phyloP scores from a whole-genome alignment of 139 green algal species.

The Chlamydomonas incerta region DNA sequence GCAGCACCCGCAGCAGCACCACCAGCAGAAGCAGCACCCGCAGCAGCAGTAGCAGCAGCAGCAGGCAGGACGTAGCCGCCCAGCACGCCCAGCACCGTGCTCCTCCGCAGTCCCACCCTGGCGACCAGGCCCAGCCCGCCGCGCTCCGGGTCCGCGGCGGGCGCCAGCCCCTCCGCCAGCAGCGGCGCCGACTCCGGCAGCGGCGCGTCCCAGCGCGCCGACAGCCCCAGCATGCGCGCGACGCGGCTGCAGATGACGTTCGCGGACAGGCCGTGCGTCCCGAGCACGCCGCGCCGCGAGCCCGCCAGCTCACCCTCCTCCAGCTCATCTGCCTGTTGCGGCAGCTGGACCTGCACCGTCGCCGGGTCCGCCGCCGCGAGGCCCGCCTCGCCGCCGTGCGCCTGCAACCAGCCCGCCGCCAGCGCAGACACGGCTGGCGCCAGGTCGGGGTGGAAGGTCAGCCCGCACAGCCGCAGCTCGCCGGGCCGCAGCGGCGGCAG shows the following conservation, averaged over 20 bases:
- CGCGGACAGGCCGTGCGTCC: background rate
- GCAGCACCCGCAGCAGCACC: no score
- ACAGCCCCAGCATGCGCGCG: background rate
- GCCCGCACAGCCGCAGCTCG: conserved; percentile 32
- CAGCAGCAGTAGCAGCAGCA: no score
- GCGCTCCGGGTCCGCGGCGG: background rate
- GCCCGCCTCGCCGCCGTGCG: background rate
- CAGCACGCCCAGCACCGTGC: background rate
- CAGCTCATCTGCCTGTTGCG: background rate
- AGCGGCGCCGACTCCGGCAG: background rate
- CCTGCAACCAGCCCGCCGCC: background rate
- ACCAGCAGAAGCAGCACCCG: no score
- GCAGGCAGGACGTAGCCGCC: background rate
- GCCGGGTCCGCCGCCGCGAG: background rate
- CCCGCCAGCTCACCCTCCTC: background rate
- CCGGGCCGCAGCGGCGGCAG: conserved; percentile 3
- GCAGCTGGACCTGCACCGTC: background rate
- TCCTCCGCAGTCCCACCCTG: background rate
- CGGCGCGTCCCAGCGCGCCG: conserved; percentile 7
- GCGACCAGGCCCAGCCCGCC: background rate
- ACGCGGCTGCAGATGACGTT: conserved; percentile 1
- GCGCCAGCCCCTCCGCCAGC: background rate
- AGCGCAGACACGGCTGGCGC: background rate
- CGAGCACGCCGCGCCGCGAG: background rate
- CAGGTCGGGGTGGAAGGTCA: conserved; percentile 25